Conservation (phyloP, 495 filamentous ascomycete genomes). For the Beverwykella pulmonaria region DNA sequence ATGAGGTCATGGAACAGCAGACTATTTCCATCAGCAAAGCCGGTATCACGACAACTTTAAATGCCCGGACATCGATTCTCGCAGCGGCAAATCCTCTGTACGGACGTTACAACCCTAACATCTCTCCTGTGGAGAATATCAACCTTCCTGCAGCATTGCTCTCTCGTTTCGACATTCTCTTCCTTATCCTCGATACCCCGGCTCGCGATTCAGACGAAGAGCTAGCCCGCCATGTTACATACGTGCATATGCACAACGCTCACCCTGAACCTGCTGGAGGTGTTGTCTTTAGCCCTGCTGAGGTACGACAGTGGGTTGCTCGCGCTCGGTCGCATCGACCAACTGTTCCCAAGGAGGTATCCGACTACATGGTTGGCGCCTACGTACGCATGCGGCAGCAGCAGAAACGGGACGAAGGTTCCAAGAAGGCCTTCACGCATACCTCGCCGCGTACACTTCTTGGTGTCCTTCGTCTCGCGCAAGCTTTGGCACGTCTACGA, state of each 20-base stretch:
- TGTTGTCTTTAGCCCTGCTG: constrained; percentile 82
- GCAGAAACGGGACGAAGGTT: constrained; percentile 84
- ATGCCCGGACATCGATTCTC: constrained; percentile 95
- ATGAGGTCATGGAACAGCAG: constrained; percentile 99
- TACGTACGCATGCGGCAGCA: constrained; percentile 90
- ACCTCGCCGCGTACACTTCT: constrained; percentile 91
- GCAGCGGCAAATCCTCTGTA: constrained; percentile 97
- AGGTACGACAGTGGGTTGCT: constrained; percentile 94
- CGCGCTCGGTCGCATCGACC: constrained; percentile 88
- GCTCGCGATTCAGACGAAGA: constrained; percentile 85
- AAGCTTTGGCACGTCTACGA: constrained; percentile 90
- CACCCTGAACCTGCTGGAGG: constrained; percentile 74
- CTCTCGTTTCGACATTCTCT: constrained; percentile 95
- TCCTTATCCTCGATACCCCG: constrained; percentile 93
- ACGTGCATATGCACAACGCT: constrained; percentile 95
- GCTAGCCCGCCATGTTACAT: constrained; percentile 92
- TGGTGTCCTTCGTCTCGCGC: constrained; percentile 87
- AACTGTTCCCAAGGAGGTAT: constrained; percentile 76
- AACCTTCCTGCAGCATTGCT: constrained; percentile 94
- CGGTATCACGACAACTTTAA: constrained; percentile 93
- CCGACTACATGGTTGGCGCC: constrained; percentile 93
- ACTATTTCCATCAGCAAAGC: constrained; percentile 99
- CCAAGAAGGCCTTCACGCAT: constrained; percentile 87
- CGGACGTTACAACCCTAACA: constrained; percentile 94
- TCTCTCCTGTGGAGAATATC: constrained; percentile 97